These are phyloP conservation scores for Saccharomyces hybrid DNA, from an alignment of 1,139 yeast genomes.

Conservation along the genomic window DNA sequence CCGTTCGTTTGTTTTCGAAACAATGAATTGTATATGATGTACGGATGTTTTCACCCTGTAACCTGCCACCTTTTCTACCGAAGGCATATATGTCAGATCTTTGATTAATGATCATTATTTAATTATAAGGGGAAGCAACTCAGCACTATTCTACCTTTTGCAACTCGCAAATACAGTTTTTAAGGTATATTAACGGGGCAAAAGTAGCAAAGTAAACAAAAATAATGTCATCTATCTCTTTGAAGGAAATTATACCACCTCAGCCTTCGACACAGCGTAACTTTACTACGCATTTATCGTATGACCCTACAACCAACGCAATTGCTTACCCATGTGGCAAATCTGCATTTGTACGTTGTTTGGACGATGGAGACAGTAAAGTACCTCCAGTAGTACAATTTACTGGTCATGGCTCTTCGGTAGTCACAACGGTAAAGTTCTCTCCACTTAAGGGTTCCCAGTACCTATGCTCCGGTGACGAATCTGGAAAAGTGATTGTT, in stretches of 20 bases:
- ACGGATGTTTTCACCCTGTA: neutral
- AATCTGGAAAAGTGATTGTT: constrained; percentile 73
- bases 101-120: neutral
- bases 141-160: neutral
- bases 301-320: constrained; percentile 58
- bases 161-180: neutral
- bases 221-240: constrained; percentile 15
- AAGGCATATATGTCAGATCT: neutral
- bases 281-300: constrained; percentile 60
- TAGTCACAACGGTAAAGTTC: constrained; percentile 77
- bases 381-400: constrained; percentile 45
- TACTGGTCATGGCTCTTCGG: constrained; percentile 53
- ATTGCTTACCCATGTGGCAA: constrained; percentile 80
- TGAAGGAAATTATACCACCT: constrained; percentile 50
- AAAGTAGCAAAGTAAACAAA: neutral
- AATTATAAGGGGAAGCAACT: neutral
- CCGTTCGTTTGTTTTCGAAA: neutral
- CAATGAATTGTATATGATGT: neutral
- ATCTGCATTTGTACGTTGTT: constrained; percentile 65
- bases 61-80: neutral
- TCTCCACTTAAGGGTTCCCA: constrained; percentile 69
- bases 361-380: constrained; percentile 40
- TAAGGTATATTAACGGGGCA: neutral
- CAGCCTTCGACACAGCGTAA: constrained; percentile 73
- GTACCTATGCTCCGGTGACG: constrained; percentile 90